phyloP scores from a whole-genome alignment of 495 filamentous ascomycete genomes.

The Neurospora sp. region DNA sequence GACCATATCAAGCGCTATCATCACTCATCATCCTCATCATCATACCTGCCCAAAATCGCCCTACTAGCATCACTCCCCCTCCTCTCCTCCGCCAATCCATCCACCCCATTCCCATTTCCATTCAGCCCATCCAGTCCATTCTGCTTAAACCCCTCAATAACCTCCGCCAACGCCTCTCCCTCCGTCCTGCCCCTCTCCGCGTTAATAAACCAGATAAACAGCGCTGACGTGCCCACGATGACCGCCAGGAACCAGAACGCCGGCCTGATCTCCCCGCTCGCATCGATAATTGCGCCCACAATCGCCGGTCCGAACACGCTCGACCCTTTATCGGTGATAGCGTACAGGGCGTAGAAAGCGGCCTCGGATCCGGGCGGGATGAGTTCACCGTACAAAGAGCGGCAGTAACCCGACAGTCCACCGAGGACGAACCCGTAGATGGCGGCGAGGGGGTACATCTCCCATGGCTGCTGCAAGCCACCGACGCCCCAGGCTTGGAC shows the following conservation, averaged over 20 bases:
- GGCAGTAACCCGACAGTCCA: slow-evolving; percentile 86
- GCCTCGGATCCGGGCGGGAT: slow-evolving; percentile 91
- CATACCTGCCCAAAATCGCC: slow-evolving; percentile 26
- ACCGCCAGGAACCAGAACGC: slow-evolving; percentile 88
- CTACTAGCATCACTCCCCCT: slow-evolving; percentile 17
- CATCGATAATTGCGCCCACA: slow-evolving; percentile 85
- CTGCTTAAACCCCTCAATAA: slow-evolving; percentile 49
- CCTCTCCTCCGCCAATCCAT: background rate
- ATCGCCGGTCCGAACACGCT: slow-evolving; percentile 91
- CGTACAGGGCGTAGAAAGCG: slow-evolving; percentile 92
- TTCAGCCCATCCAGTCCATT: background rate
- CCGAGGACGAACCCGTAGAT: slow-evolving; percentile 92
- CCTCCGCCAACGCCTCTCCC: slow-evolving; percentile 56
- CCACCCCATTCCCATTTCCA: background rate
- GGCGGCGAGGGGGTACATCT: slow-evolving; percentile 89
- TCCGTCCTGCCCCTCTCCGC: slow-evolving; percentile 83
- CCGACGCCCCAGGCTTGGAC: slow-evolving; percentile 64
- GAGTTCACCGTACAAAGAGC: slow-evolving; percentile 83
- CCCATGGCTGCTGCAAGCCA: slow-evolving; percentile 86
- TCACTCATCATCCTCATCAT: slow-evolving; percentile 17
- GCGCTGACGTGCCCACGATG: slow-evolving; percentile 71
- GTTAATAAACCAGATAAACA: slow-evolving; percentile 75
- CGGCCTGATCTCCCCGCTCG: slow-evolving; percentile 79
- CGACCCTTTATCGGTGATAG: slow-evolving; percentile 95
- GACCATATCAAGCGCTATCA: background rate